A percentile compares a stretch with the other conserved stretches of the same genome.
Evolutionary conservation across 306 rosid species (phyloP).

Genomic region (Mimosa pudica): DNA sequence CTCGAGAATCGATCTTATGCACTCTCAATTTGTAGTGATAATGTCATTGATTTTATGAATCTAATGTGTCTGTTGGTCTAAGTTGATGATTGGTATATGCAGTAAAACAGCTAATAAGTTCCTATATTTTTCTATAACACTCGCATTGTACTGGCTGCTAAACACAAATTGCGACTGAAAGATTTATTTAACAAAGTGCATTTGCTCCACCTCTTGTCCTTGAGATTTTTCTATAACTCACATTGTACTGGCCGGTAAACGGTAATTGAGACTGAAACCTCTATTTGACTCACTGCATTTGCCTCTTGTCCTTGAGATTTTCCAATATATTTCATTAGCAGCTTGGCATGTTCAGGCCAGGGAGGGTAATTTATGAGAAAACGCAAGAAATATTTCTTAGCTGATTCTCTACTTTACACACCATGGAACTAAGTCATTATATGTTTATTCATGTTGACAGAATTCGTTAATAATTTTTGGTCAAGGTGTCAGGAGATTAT

Average conservation of each 20-base stretch:
- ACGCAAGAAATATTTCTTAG: not conserved
- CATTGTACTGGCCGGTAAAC: conserved; percentile 11
- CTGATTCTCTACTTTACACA: conserved; percentile 15
- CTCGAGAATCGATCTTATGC: conserved; percentile 9
- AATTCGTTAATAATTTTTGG: conserved; percentile 11
- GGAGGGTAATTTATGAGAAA: not conserved
- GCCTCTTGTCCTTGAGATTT: not conserved
- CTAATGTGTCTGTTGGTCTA: conserved; percentile 11
- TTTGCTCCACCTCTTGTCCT: not conserved
- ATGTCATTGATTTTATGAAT: conserved; percentile 21
- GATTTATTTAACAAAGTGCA: not conserved
- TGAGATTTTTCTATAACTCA: conserved; percentile 8
- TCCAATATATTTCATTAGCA: conserved; percentile 5
- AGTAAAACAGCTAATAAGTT: conserved; percentile 1
- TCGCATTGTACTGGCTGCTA: conserved; percentile 11
- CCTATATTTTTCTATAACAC: conserved; percentile 9
- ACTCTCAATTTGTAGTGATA: not conserved
- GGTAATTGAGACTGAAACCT: conserved; percentile 24
- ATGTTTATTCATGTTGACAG: conserved; percentile 16
- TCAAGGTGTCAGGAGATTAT: conserved; percentile 6
- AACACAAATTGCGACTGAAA: conserved; percentile 28
- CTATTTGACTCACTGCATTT: conserved; percentile 4
- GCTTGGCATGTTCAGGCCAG: conserved; percentile 17
- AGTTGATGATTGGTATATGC: conserved; percentile 22
- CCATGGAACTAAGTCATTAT: not conserved